Percentiles rank a stretch among this genome's conserved stretches.
These are phyloP conservation scores for Eutypa lata DNA, from an alignment of 2,329 filamentous ascomycete genomes.

Conservation along the genomic window DNA sequence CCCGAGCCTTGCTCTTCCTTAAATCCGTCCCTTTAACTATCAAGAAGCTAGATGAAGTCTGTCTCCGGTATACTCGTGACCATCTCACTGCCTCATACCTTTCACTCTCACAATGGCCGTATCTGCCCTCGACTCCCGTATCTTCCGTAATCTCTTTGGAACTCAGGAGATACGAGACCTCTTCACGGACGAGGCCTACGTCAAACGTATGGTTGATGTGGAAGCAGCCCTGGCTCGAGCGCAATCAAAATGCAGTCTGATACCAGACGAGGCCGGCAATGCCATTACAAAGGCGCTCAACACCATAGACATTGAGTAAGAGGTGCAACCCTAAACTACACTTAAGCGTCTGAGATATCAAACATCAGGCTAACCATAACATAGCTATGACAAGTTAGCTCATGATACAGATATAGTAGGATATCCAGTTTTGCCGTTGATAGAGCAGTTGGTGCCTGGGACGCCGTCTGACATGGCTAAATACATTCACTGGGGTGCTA, in stretches of 20 bases:
- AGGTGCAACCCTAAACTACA: not conserved
- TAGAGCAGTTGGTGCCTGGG: conserved; percentile 41
- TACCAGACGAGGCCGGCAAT: conserved; percentile 35
- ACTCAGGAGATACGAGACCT: conserved; percentile 48
- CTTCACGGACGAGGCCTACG: conserved; percentile 48
- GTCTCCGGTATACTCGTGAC: too few relatives aligned
- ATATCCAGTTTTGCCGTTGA: conserved; percentile 50
- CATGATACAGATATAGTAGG: conserved; percentile 53
- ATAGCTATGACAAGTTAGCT: conserved; percentile 31
- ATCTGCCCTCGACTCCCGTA: conserved; percentile 42
- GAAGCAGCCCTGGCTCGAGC: conserved; percentile 51
- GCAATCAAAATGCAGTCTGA: conserved; percentile 44
- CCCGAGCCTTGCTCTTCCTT: too few relatives aligned
- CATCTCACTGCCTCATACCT: too few relatives aligned
- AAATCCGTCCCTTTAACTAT: not conserved
- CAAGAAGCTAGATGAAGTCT: not conserved
- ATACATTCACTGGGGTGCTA: conserved; percentile 58
- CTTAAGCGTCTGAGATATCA: too few relatives aligned
- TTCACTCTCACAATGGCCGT: too few relatives aligned
- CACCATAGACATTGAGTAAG: conserved; percentile 16
- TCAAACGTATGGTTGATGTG: conserved; percentile 45
- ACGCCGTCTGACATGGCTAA: conserved; percentile 32
- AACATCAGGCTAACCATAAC: conserved; percentile 1
- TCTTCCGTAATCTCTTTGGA: conserved; percentile 50
- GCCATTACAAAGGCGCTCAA: conserved; percentile 30